Base-by-base conservation (phyloP, 139 green algal genomes). In the Zygnema cylindricum region DNA sequence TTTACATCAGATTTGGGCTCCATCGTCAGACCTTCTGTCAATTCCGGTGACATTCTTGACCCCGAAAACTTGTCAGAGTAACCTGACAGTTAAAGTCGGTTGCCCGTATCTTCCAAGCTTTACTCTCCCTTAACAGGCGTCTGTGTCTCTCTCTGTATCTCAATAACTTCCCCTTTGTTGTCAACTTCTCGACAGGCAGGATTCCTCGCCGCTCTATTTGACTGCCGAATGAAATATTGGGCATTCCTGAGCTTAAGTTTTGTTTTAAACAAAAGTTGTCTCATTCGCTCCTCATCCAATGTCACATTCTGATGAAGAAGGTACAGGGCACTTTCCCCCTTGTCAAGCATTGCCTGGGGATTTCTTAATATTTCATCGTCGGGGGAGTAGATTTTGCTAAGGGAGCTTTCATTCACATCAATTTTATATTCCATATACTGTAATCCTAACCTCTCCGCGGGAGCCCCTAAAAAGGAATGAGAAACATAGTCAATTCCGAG, bases 361-460 rank as follows among this genome's bases (percentile, higher is more conserved):
- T 84, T 41, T 33, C 25, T 84, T 43, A 84, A 49, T 3, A 84
- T 33, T 21, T 23, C 25, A 41, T 84, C 77, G 11, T 84, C 77
- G 2, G 77, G n/a, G 21, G 77, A 2, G 11, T 84, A 84, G 35
- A 69, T 84, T 55, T 84, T 7, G 3, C 33, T 69, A 43, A 84
- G 77, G 35, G 35, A 38, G 36, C 35, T 84, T 54, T 84, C 77
- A 43, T 84, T 55, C 3, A 39, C 77, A 2, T 23, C 55, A 16
- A 84, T 55, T 3, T 84, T 84, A 33, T 84, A 84, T 3, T 54
- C 77, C 77, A 84, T 35, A 39, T 84, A 84, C n/a, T 84, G 77
- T 2, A 84, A 7, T 35, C 77, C 77, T 23, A 69, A 3, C 7
- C 55, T 35, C 2, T 36, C 30, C 2, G 77, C 77, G 3, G 77